Base-by-base conservation (phyloP, 2,329 filamentous ascomycete genomes). In the Periconia macrospinosa region DNA sequence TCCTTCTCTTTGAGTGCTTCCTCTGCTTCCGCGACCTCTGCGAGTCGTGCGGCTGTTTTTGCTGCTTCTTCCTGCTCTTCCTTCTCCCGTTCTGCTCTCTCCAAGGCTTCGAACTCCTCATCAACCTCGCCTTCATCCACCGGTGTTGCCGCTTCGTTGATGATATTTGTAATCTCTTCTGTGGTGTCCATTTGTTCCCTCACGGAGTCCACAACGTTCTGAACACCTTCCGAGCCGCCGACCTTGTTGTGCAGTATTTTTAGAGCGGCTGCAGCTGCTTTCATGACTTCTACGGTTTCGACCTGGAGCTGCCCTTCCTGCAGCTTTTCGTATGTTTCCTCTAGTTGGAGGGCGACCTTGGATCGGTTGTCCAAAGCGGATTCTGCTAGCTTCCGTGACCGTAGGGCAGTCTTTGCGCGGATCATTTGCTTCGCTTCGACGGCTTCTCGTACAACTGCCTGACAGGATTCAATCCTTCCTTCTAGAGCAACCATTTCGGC, bases 241-340 rank as follows among this genome's bases (percentile, higher is more conserved):
- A 92, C 83, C 68, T 91, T 84, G 45, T 83, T 81, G 68, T 96
- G 92, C 30, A 99, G 80, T 23, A 78, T 80, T 60, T 83, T 83
- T 33, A 99, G 81, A 1, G 90, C 91, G 33, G 81, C 82, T 0
- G 88, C 85, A 57, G 90, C 91, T 15, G 86, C 83, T 67, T 91
- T 85, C 87, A 99, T 92, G 6, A 92, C 87, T 55, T 84, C 83
- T 9, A 97, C 86, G 14, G 97, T 83, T 63, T 91, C 88, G 9
- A 95, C 86, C 58, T 97, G 90, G 72, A 92, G 90, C 0, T 86
- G 83, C 0, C 94, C 94, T 72, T 93, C 87, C 70, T 96, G 88
- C 49, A 99, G 90, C 67, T 88, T 89, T n/a, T 81, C 75, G 50
- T 91, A 89, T 0, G 95, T 87, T 57, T 90, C 86, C 74, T 97